Percentiles rank a stretch among this genome's conserved stretches.
Evolutionary conservation across 2,329 filamentous ascomycete species (phyloP).

Genomic region (Dothideomycetes sp.): DNA sequence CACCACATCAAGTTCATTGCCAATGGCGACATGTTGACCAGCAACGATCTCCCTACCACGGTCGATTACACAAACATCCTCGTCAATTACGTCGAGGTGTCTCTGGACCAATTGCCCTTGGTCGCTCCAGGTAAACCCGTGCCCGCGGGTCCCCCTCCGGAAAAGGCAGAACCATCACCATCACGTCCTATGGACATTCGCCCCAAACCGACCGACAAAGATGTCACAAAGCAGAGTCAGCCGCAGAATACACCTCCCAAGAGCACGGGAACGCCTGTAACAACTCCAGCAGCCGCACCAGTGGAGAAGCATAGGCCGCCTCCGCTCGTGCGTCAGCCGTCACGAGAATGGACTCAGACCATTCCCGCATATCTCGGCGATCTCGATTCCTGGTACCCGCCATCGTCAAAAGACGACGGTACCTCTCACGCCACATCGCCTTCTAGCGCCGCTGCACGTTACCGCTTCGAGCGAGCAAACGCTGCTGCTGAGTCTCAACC

Average conservation of each 20-base stretch:
- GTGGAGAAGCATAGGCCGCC: conserved; percentile 5
- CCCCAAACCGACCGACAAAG: conserved; percentile 10
- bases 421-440: conserved; percentile 1
- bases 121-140: conserved; percentile 19
- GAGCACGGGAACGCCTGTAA: conserved; percentile 3
- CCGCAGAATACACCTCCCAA: conserved; percentile 18
- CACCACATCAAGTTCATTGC: conserved; percentile 96
- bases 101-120: conserved; percentile 55
- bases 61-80: conserved; percentile 97
- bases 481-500: conserved; percentile 70
- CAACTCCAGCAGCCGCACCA: conserved; percentile 1
- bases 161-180: conserved; percentile 8
- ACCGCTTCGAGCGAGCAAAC: conserved; percentile 60
- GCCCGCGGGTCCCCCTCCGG: conserved; percentile 9
- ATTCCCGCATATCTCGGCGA: conserved; percentile 82
- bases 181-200: conserved; percentile 20
- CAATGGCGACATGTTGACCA: conserved; percentile 70
- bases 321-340: conserved; percentile 7
- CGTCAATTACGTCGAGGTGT: conserved; percentile 96
- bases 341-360: conserved; percentile 53
- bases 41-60: conserved; percentile 56
- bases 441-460: conserved; percentile 3
- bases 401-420: conserved; percentile 24
- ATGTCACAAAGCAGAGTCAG: conserved; percentile 12
- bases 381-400: conserved; percentile 54